Evolutionary conservation across 208 protist genomes (phyloP), one percentile per base, ranked within the genome.

Genomic region (Acanthamoeba lenticulata): DNA sequence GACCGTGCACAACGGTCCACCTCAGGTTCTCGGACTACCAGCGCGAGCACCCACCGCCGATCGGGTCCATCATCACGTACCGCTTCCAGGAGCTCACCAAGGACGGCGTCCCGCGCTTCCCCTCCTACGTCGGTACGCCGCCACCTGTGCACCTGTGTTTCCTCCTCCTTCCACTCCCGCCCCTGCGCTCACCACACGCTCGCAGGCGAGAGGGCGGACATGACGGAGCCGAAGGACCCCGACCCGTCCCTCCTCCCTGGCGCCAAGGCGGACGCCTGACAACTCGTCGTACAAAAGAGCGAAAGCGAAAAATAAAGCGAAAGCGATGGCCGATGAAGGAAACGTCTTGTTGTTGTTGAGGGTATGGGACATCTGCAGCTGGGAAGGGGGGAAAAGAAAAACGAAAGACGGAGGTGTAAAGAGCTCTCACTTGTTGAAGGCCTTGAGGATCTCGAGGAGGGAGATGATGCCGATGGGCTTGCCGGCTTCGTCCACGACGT

Each of bases 61-160:
- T 97, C 40, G 96, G 96, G 32, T 52, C 94, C 38, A 95, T 97
- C 24, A 92, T 97, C 77, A 97, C 96, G 17, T 96, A 97, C 57
- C 95, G 94, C 11, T 97, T 96, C 90, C 96, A 97, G 74, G 96
- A 97, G 77, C 79, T 97, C 29, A 97, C 92, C n/a, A 11, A 45
- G 27, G 77, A 94, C 57, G 96, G 96, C 77, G 74, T 97, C 24
- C 96, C 96, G 40, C 96, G 96, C 86, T 97, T 97, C 69, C 96
- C 96, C 24, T 91, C 93, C 49, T 97, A 94, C 94, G 36, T 97
- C 45, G 85, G 95, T 47, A 57, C 34, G 32, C 27, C 2, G 19
- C 4, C 49, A 86, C 24, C 24, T 42, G 42, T 49, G 6, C 11
- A 11, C 19, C 17, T 3, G 52, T 5, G 52, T 5, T 21, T 2